phyloP scores from a whole-genome alignment of 805 yeast species.

The Candida caryicola region DNA sequence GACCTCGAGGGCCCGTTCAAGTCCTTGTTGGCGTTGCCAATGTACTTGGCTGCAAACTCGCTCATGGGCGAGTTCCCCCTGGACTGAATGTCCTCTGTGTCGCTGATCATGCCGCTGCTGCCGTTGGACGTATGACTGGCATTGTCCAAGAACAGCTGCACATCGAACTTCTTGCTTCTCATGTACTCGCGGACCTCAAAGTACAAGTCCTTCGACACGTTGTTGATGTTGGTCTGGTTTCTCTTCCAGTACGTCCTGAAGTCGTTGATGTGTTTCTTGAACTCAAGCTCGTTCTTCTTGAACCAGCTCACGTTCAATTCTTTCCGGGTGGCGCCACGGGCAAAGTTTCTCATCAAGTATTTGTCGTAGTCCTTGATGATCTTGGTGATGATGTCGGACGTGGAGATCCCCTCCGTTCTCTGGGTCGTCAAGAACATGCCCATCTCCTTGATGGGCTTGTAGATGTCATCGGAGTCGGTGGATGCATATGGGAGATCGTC shows the following conservation, averaged over 20 bases:
- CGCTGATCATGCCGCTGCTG: slow-evolving; percentile 16
- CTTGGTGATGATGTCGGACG: slow-evolving; percentile 93
- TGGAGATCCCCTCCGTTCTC: slow-evolving; percentile 93
- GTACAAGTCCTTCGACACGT: slow-evolving; percentile 77
- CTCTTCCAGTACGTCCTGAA: slow-evolving; percentile 84
- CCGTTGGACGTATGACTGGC: slow-evolving; percentile 12
- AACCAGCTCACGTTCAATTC: slow-evolving; percentile 97
- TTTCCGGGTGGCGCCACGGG: slow-evolving; percentile 94
- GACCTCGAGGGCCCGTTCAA: slow-evolving; percentile 30
- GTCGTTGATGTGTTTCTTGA: slow-evolving; percentile 84
- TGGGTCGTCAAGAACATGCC: slow-evolving; percentile 94
- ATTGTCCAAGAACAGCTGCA: slow-evolving; percentile 24
- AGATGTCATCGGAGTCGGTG: slow-evolving; percentile 86
- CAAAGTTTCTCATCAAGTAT: slow-evolving; percentile 94
- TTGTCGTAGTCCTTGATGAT: slow-evolving; percentile 95
- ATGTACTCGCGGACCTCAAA: slow-evolving; percentile 79
- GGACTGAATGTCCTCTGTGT: slow-evolving; percentile 27
- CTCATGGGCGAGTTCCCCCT: slow-evolving; percentile 54
- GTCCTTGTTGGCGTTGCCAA: slow-evolving; percentile 51
- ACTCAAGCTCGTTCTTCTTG: slow-evolving; percentile 92
- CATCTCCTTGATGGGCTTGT: slow-evolving; percentile 82
- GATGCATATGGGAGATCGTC: slow-evolving; percentile 95
- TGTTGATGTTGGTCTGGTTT: slow-evolving; percentile 64
- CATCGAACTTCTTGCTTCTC: slow-evolving; percentile 43
- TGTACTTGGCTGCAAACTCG: slow-evolving; percentile 62